A percentile compares a stretch with the other conserved stretches of the same genome.
Evolutionary conservation across 495 filamentous ascomycete genomes (phyloP).

Genomic region (Evernia prunastri): DNA sequence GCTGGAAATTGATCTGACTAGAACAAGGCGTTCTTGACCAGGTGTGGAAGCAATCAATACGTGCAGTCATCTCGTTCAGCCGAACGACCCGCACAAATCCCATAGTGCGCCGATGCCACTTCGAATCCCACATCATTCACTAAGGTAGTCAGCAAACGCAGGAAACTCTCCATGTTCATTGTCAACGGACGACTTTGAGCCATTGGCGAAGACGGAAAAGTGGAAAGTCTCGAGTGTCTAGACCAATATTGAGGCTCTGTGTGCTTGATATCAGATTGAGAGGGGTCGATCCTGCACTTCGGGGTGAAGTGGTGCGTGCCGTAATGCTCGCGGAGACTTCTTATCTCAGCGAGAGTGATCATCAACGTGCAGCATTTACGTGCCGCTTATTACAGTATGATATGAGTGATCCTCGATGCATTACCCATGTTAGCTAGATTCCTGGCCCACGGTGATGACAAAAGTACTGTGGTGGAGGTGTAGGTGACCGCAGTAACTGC

Average conservation of each 20-base stretch:
- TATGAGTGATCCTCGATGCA: neutral
- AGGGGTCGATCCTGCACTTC: neutral
- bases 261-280: neutral
- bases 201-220: neutral
- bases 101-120: neutral
- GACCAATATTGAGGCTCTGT: too few species aligned
- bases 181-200: too few species aligned
- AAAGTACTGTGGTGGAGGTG: too few species aligned
- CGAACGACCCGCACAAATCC: too few species aligned
- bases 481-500: neutral
- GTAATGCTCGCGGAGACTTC: too few species aligned
- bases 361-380: too few species aligned
- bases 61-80: too few species aligned
- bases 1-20: neutral
- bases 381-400: too few species aligned
- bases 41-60: neutral
- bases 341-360: too few species aligned
- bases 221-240: too few species aligned
- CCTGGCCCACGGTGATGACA: neutral
- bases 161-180: neutral
- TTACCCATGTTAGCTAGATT: neutral
- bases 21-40: neutral
- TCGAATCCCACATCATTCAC: neutral
- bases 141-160: neutral
- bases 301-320: too few species aligned